Conservation (phyloP, 2,329 filamentous ascomycete genomes). For the Lomentospora prolificans region DNA sequence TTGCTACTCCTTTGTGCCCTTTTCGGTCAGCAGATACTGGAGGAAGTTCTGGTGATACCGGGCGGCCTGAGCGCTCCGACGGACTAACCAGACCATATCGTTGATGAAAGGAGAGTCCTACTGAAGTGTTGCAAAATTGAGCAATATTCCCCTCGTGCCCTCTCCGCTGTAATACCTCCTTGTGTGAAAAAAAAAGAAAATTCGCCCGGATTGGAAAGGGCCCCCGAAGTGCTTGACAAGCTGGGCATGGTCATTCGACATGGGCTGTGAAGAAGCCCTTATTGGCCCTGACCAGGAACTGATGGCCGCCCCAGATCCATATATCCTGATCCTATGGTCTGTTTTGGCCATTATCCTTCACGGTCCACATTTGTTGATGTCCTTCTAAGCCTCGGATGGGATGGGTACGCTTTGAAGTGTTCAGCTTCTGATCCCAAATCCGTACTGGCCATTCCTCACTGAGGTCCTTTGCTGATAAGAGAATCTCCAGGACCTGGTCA, state of each 20-base stretch:
- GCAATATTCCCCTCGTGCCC: background rate
- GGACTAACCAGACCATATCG: background rate
- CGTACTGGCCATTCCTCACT: background rate
- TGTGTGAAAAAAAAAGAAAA: too few species aligned
- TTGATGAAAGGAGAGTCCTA: background rate
- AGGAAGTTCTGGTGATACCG: background rate
- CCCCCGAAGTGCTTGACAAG: background rate
- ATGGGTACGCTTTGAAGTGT: too few species aligned
- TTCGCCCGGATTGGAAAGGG: background rate
- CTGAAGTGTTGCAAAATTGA: background rate
- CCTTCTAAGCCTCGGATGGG: too few species aligned
- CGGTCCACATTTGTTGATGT: too few species aligned
- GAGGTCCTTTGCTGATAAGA: background rate
- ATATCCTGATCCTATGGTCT: too few species aligned
- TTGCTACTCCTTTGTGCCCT: background rate
- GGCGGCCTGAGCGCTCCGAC: background rate
- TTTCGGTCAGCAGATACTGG: background rate
- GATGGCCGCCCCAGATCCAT: background rate
- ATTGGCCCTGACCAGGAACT: background rate
- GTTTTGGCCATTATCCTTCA: too few species aligned
- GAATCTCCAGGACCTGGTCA: conserved; percentile 1
- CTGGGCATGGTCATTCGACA: background rate
- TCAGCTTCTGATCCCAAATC: too few species aligned
- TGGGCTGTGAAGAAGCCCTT: background rate
- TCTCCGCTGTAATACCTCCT: background rate